Conservation (phyloP, 2,329 filamentous ascomycete genomes). For the Xylaria sp. region DNA sequence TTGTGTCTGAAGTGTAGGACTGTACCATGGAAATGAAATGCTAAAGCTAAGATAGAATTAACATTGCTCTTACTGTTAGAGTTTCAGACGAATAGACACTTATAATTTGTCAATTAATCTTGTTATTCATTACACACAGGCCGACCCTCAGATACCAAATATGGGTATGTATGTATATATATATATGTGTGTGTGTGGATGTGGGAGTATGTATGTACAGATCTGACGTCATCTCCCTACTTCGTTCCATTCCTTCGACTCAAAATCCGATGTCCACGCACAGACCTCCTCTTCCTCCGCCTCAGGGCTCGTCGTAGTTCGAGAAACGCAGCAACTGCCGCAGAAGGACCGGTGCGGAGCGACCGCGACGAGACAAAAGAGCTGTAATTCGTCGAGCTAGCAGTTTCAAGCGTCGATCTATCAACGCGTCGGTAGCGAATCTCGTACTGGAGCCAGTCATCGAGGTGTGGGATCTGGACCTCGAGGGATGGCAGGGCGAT, state of each 20-base stretch:
- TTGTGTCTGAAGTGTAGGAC: too few species aligned
- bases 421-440: conserved; percentile 59
- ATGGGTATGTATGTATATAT: too few species aligned
- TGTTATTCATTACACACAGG: too few species aligned
- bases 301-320: neutral
- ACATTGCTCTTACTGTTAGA: too few species aligned
- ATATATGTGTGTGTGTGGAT: too few species aligned
- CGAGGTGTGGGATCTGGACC: conserved; percentile 52
- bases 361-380: neutral
- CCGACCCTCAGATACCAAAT: too few species aligned
- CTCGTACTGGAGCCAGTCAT: conserved; percentile 56
- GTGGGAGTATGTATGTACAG: too few species aligned
- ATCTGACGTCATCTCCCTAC: too few species aligned
- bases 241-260: neutral
- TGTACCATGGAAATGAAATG: too few species aligned
- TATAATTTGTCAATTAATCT: too few species aligned
- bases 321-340: neutral
- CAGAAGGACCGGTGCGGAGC: neutral
- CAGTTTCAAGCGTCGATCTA: conserved; percentile 42
- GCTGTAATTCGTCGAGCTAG: conserved; percentile 22
- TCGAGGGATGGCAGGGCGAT: conserved; percentile 61
- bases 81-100: too few species aligned
- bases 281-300: neutral
- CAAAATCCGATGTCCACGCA: neutral
- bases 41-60: too few species aligned